Conservation (phyloP, 2,329 filamentous ascomycete species). For the Dactylella cylindrospora region DNA sequence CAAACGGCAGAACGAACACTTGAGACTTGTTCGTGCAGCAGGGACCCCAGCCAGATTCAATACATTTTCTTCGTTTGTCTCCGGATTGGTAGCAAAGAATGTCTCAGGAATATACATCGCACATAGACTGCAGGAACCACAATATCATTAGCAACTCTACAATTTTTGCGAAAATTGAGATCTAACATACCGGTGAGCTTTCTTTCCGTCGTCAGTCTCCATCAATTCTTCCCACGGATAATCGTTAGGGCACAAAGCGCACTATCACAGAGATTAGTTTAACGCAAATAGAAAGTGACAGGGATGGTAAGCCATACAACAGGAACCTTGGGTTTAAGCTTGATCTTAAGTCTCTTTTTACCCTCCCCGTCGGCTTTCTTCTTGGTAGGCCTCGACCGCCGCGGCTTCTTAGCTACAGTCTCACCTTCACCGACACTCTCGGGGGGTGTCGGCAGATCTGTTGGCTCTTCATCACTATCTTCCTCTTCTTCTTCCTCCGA, state of each 20-base stretch:
- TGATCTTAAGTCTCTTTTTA: constrained; percentile 62
- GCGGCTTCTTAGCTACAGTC: constrained; percentile 57
- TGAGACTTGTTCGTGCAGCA: constrained; percentile 84
- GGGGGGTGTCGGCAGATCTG: constrained; percentile 76
- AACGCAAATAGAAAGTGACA: constrained; percentile 27
- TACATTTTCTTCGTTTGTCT: constrained; percentile 69
- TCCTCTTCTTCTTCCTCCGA: constrained; percentile 67
- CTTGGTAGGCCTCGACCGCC: constrained; percentile 53
- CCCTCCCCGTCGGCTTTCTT: constrained; percentile 38
- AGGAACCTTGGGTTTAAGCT: constrained; percentile 59
- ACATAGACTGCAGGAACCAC: constrained; percentile 61
- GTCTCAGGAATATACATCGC: constrained; percentile 91
- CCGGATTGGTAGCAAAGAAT: constrained; percentile 68
- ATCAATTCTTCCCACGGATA: constrained; percentile 79
- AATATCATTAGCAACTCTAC: background rate
- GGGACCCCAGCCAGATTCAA: constrained; percentile 78
- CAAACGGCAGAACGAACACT: constrained; percentile 83
- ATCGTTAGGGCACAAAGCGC: constrained; percentile 89
- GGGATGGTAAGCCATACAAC: constrained; percentile 52
- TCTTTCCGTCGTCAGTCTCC: constrained; percentile 80
- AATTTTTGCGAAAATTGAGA: background rate
- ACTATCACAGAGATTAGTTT: constrained; percentile 53
- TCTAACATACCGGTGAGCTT: constrained; percentile 67
- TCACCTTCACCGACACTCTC: constrained; percentile 68
- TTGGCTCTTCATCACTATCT: constrained; percentile 56